Conservation (phyloP, 305 asterid genomes). For the Rubia tinctorum region DNA sequence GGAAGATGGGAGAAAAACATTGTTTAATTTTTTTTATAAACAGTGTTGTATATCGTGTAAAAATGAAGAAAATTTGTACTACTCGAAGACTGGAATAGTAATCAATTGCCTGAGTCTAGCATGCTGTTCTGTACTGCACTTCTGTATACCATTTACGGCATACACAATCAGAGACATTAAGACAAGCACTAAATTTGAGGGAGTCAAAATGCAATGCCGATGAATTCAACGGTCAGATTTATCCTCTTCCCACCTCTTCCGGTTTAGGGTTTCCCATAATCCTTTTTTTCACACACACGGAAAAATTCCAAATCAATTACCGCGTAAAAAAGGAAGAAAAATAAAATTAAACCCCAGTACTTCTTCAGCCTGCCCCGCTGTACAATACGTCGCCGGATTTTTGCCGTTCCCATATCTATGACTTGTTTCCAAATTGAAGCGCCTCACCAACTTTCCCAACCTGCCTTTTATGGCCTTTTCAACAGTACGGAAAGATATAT, state of each 20-base stretch:
- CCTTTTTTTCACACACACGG: not conserved
- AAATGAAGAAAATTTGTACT: not conserved
- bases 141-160: not conserved
- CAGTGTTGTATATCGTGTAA: too few relatives aligned
- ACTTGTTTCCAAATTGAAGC: not conserved
- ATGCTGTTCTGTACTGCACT: too few relatives aligned
- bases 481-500: not conserved
- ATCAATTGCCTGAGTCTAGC: too few relatives aligned
- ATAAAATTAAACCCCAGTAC: not conserved
- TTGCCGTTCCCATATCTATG: not conserved
- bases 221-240: slow-evolving; percentile 13
- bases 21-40: too few relatives aligned
- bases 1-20: too few relatives aligned
- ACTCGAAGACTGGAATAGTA: not conserved
- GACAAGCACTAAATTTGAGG: not conserved
- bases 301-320: slow-evolving; percentile 1
- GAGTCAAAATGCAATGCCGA: not conserved
- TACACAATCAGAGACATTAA: not conserved
- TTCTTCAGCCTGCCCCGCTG: not conserved
- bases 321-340: not conserved
- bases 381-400: not conserved
- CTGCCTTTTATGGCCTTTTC: slow-evolving; percentile 9
- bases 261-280: not conserved
- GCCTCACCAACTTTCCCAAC: not conserved
- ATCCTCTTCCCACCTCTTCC: not conserved